Base-by-base conservation (phyloP, 495 filamentous ascomycete genomes). In the Aspergillus diversus region DNA sequence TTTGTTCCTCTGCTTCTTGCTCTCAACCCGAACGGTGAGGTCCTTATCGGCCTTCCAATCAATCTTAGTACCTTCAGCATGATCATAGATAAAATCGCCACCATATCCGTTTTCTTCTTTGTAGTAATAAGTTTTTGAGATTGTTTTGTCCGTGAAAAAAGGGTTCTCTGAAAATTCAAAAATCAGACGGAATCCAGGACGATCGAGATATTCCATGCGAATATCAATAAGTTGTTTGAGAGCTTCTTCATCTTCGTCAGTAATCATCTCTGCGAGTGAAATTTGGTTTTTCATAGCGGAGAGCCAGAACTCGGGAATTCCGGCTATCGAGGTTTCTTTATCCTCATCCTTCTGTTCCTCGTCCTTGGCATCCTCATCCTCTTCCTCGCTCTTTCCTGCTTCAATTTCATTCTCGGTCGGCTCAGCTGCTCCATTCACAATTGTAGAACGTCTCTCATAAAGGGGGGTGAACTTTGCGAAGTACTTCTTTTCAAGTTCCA, bases 211-310 rank as follows among this genome's bases (percentile, higher is more conserved):
- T 83, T 97, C 92, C 92, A 98, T 96, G 66, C 93, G 92, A 74
- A 99, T 93, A 73, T 99, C 94, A 64, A 83, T 88, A n/a, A 99
- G 85, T 65, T 86, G 80, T 79, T 93, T 95, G 59, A 99, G 89
- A 59, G 93, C 95, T 61, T 84, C 87, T 84, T 98, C 96, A 69
- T 99, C 96, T 48, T 91, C 88, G 63, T 98, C 96, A 64, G 93
- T 98, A 74, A 99, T 97, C 86, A 97, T 94, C 79, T 98, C 96
- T 37, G 93, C 92, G 50, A 99, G 85, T 8, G 92, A 93, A 71
- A 94, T 86, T 73, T 97, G 92, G 81, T 98, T 99, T 84, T 99
- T 99, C 95, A 99, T 98, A 64, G 96, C 92, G 62, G 94, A 97
- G 33, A 99, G 84, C 96, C 96, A 99, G 84, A 99, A 99, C 77